These are phyloP conservation scores for Sphagnurus paluster DNA, from an alignment of 1,284 basidiomycete genomes.

Conservation along the genomic window DNA sequence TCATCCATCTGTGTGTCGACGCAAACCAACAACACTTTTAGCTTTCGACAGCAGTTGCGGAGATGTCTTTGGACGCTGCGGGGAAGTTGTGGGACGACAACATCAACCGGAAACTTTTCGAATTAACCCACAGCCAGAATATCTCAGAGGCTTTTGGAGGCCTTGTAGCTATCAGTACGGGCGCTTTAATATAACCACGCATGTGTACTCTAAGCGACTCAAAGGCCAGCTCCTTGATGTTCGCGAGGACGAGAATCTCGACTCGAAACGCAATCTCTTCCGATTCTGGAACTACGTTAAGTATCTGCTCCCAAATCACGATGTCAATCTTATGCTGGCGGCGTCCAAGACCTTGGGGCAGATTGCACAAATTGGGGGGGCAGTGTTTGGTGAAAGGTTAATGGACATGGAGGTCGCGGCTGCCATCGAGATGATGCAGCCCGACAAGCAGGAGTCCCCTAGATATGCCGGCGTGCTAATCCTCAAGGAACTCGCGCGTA, in stretches of 20 bases:
- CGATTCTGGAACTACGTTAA: conserved; percentile 93
- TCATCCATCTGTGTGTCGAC: conserved; percentile 3
- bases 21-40: conserved; percentile 29
- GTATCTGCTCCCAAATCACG: conserved; percentile 78
- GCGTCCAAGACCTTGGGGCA: conserved; percentile 85
- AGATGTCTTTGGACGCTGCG: conserved; percentile 76
- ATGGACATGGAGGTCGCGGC: conserved; percentile 85
- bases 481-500: conserved; percentile 86
- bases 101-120: conserved; percentile 78
- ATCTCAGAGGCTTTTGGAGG: conserved; percentile 79
- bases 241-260: conserved; percentile 74
- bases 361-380: conserved; percentile 80
- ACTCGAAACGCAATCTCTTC: conserved; percentile 76
- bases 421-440: conserved; percentile 78
- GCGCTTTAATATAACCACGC: too few relatives aligned
- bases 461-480: conserved; percentile 87
- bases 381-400: conserved; percentile 82
- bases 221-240: conserved; percentile 75
- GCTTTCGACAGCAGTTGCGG: conserved; percentile 71
- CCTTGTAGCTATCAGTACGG: conserved; percentile 77
- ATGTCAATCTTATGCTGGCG: conserved; percentile 86
- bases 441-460: conserved; percentile 72
- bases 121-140: conserved; percentile 80
- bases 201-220: conserved; percentile 19
- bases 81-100: conserved; percentile 82